Conservation (phyloP, 1,284 basidiomycete species). For the Trichosporon inkin region DNA sequence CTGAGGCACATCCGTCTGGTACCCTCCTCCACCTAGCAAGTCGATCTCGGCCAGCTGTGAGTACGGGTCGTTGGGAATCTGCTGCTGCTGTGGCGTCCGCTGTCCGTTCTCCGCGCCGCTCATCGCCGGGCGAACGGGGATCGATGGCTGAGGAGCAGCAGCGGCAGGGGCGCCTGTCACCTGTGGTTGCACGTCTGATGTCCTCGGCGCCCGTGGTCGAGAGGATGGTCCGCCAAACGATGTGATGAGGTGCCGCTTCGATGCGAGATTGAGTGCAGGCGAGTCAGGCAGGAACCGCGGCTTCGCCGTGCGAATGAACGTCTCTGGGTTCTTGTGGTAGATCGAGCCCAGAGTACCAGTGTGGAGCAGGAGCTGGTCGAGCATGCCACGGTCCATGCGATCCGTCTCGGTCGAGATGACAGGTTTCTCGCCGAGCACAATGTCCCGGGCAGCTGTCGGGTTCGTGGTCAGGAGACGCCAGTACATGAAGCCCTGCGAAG, state of each 20-base stretch:
- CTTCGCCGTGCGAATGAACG: slow-evolving; percentile 51
- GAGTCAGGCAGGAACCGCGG: slow-evolving; percentile 47
- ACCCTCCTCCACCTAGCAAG: slow-evolving; percentile 37
- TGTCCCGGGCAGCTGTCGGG: slow-evolving; percentile 78
- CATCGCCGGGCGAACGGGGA: slow-evolving; percentile 2
- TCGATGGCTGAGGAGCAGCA: neutral
- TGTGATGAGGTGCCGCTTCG: slow-evolving; percentile 47
- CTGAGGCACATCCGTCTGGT: slow-evolving; percentile 45
- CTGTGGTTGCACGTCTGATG: slow-evolving; percentile 24
- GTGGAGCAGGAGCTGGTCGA: slow-evolving; percentile 62
- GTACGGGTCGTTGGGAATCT: slow-evolving; percentile 40
- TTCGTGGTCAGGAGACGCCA: slow-evolving; percentile 96
- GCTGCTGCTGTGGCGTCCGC: slow-evolving; percentile 8
- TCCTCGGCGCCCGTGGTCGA: neutral
- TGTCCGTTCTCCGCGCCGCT: neutral
- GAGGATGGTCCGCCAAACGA: slow-evolving; percentile 19
- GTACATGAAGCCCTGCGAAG: slow-evolving; percentile 79
- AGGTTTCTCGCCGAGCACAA: slow-evolving; percentile 92
- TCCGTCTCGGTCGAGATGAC: slow-evolving; percentile 97
- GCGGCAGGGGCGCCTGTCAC: slow-evolving; percentile 22
- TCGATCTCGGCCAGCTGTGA: slow-evolving; percentile 48
- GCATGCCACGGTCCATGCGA: slow-evolving; percentile 88
- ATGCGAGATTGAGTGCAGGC: slow-evolving; percentile 47
- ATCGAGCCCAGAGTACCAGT: slow-evolving; percentile 51
- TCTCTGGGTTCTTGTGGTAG: slow-evolving; percentile 51